phyloP scores from a whole-genome alignment of 1,284 basidiomycete genomes.

The Hypsizygus ulmarius region DNA sequence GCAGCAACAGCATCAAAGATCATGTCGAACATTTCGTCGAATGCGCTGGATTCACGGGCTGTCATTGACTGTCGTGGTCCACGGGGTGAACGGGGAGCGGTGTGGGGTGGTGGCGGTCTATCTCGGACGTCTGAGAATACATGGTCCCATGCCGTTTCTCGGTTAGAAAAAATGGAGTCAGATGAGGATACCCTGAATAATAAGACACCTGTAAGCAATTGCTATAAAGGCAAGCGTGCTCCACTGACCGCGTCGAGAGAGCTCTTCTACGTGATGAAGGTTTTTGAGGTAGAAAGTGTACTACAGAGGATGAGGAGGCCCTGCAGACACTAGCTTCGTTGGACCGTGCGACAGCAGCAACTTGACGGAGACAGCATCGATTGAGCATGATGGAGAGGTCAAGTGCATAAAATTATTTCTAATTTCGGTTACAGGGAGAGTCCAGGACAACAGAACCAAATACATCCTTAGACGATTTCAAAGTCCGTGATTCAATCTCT shows the following conservation, averaged over 20 bases:
- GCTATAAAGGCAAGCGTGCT: no score
- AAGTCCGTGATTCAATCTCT: conserved; percentile 28
- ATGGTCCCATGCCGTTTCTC: conserved; percentile 52
- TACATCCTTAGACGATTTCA: no score
- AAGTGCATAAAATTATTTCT: neutral
- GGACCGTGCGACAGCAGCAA: neutral
- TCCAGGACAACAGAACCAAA: no score
- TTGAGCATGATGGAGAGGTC: conserved; percentile 6
- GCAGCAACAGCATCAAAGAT: conserved; percentile 62
- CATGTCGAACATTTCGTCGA: conserved; percentile 71
- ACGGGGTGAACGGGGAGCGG: conserved; percentile 14
- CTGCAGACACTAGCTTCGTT: neutral
- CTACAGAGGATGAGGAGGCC: no score
- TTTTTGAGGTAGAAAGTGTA: no score
- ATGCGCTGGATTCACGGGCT: conserved; percentile 58
- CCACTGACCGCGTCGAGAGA: no score
- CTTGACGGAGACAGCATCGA: conserved; percentile 5
- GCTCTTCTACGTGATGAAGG: no score
- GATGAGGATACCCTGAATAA: neutral
- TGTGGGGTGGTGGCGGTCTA: conserved; percentile 20
- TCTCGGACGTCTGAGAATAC: conserved; percentile 46
- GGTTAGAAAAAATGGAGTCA: conserved; percentile 35
- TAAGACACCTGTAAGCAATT: neutral
- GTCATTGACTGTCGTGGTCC: conserved; percentile 60
- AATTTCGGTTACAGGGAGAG: no score